Conservation (phyloP, 371 early-diverging fungal genomes). For the Actinomucor elegans region DNA sequence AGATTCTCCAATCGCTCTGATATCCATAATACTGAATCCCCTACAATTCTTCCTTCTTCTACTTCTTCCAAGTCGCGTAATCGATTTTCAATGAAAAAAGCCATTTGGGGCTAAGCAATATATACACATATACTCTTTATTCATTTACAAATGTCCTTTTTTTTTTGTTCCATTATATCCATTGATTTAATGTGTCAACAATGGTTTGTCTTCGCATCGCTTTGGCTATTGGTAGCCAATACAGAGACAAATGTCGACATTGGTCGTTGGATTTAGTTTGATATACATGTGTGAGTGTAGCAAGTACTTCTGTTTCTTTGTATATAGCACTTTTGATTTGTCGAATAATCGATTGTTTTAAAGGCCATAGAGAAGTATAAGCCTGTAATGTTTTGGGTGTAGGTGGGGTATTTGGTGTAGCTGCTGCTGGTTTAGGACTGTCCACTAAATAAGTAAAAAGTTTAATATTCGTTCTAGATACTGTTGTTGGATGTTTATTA, state of each 20-base stretch:
- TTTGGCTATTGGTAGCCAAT: conserved; percentile 16
- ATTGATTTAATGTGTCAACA: neutral
- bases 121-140: too few relatives aligned
- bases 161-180: too few relatives aligned
- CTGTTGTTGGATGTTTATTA: too few relatives aligned
- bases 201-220: conserved; percentile 6
- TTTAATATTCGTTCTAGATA: too few relatives aligned
- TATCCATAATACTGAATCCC: neutral
- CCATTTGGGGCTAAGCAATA: neutral
- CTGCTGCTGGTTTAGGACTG: too few relatives aligned
- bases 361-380: neutral
- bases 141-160: too few relatives aligned
- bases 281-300: neutral
- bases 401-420: neutral
- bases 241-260: conserved; percentile 8
- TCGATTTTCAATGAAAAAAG: conserved; percentile 8
- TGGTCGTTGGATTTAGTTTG: conserved; percentile 8
- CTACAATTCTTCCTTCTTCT: neutral
- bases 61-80: neutral
- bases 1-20: conserved; percentile 22
- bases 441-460: too few relatives aligned
- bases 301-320: conserved; percentile 6
- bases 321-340: neutral
- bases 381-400: neutral
- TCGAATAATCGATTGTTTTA: neutral